Percentiles rank a stretch among this genome's conserved stretches.
Evolutionary conservation across 1,139 yeast genomes (phyloP).

Genomic region (Candida dubliniensis): DNA sequence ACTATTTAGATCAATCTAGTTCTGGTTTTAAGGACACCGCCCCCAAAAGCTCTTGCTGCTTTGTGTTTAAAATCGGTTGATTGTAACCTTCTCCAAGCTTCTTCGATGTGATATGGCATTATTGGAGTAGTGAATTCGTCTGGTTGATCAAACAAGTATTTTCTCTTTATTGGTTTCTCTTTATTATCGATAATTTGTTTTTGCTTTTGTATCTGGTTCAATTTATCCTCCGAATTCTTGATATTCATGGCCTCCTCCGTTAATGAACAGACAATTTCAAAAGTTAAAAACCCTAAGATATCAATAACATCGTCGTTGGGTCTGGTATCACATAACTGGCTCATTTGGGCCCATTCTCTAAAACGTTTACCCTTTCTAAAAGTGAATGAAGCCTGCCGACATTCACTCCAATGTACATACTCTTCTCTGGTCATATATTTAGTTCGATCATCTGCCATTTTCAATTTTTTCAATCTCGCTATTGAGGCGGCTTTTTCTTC

Average conservation of each 20-base stretch:
- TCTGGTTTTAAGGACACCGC: constrained; percentile 57
- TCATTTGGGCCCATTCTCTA: constrained; percentile 93
- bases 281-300: constrained; percentile 89
- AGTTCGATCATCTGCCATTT: constrained; percentile 93
- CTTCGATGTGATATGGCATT: constrained; percentile 79
- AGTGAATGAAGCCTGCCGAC: constrained; percentile 96
- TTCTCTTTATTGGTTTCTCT: constrained; percentile 40
- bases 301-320: constrained; percentile 97
- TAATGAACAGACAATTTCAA: constrained; percentile 91
- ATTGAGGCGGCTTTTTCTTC: constrained; percentile 87
- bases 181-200: constrained; percentile 23
- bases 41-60: constrained; percentile 72
- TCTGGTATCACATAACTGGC: constrained; percentile 80
- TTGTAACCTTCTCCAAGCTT: constrained; percentile 88
- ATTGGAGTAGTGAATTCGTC: constrained; percentile 85
- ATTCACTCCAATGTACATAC: constrained; percentile 98
- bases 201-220: constrained; percentile 34
- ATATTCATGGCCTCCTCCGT: constrained; percentile 90
- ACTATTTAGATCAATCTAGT: constrained; percentile 36
- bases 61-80: constrained; percentile 56
- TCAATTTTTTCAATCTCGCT: constrained; percentile 82
- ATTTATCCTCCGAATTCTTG: constrained; percentile 63
- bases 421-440: constrained; percentile 93
- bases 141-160: constrained; percentile 85
- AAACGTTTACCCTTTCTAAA: constrained; percentile 90